Conservation (phyloP, 1,284 basidiomycete genomes). For the Apiotrichum domesticum region DNA sequence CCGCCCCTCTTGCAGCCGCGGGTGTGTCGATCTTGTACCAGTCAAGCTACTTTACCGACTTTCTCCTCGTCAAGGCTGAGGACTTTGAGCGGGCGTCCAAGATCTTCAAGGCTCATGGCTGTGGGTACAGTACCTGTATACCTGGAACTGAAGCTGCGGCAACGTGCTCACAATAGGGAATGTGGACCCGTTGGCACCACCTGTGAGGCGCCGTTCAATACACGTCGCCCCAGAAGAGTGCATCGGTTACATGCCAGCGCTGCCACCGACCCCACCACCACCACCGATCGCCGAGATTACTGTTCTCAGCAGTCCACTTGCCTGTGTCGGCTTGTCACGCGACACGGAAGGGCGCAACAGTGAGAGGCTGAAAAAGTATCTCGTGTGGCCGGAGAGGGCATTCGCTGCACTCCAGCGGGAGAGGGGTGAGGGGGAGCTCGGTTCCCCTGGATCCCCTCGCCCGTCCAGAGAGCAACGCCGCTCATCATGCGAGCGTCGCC, state of each 20-base stretch:
- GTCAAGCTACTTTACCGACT: constrained; percentile 77
- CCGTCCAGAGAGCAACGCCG: background rate
- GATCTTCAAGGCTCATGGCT: constrained; percentile 34
- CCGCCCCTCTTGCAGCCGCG: constrained; percentile 66
- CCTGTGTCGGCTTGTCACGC: constrained; percentile 31
- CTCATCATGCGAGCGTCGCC: background rate
- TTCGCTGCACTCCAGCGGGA: constrained; percentile 2
- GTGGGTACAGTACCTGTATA: constrained; percentile 23
- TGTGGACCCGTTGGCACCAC: constrained; percentile 17
- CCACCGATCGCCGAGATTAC: constrained; percentile 29
- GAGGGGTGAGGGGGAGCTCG: background rate
- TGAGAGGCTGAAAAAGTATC: constrained; percentile 28
- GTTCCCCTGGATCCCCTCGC: background rate
- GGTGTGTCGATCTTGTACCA: constrained; percentile 79
- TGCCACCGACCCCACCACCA: constrained; percentile 3
- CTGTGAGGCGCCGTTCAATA: constrained; percentile 23
- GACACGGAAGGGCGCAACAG: constrained; percentile 18
- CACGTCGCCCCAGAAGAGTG: constrained; percentile 5
- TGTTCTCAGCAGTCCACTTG: constrained; percentile 30
- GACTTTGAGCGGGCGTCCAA: constrained; percentile 31
- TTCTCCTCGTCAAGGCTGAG: constrained; percentile 57
- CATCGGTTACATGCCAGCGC: background rate
- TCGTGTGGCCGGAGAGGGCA: constrained; percentile 36
- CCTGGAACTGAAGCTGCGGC: too few species aligned
- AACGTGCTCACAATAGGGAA: constrained; percentile 18